Percentiles rank a stretch among this genome's conserved stretches.
Evolutionary conservation across 441 rosid genomes (phyloP).

Genomic region (Mallotus repandus): DNA sequence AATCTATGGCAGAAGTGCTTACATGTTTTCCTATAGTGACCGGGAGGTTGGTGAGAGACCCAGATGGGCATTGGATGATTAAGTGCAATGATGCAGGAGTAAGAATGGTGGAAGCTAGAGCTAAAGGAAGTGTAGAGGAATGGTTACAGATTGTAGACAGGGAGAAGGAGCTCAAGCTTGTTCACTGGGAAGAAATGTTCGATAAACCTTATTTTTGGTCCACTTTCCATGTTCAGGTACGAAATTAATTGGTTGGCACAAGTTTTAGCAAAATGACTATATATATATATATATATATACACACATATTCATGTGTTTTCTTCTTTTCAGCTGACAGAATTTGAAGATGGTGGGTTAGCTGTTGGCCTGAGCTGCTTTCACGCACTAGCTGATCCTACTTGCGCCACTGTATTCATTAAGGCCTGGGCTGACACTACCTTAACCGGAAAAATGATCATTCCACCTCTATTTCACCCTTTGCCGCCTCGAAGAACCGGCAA

Average conservation of each 20-base stretch:
- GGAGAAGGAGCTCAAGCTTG: constrained; percentile 57
- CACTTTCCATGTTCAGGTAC: constrained; percentile 67
- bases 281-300: too few relatives aligned
- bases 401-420: constrained; percentile 52
- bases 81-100: constrained; percentile 75
- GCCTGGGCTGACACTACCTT: constrained; percentile 69
- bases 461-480: constrained; percentile 47
- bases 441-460: constrained; percentile 33
- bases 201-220: constrained; percentile 65
- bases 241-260: too few relatives aligned
- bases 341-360: constrained; percentile 71
- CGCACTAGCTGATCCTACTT: constrained; percentile 54
- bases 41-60: constrained; percentile 48
- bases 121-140: constrained; percentile 48
- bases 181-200: constrained; percentile 69
- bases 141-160: constrained; percentile 52
- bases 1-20: constrained; percentile 47
- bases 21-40: constrained; percentile 47
- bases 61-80: constrained; percentile 48
- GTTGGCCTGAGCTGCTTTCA: constrained; percentile 72
- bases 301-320: neutral
- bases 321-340: constrained; percentile 58
- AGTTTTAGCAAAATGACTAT: too few relatives aligned
- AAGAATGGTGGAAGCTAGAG: constrained; percentile 60
- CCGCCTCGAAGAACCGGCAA: constrained; percentile 33